phyloP scores from a whole-genome alignment of 2,329 filamentous ascomycete genomes.

The Cercospora zeina region DNA sequence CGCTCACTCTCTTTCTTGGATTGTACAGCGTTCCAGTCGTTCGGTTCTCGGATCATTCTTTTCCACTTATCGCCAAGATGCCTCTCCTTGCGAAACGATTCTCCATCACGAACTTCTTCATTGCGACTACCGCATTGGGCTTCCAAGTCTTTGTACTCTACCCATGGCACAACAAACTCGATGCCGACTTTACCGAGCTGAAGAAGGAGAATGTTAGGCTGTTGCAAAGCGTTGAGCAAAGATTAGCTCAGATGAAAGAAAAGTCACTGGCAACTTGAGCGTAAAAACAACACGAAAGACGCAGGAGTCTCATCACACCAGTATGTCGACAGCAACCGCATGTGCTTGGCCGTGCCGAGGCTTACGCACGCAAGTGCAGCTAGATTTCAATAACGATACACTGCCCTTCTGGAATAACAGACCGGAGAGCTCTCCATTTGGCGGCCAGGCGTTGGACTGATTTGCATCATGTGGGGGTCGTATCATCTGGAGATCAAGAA shows the following conservation, averaged over 20 bases:
- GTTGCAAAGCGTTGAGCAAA: slow-evolving; percentile 19
- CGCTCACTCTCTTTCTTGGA: background rate
- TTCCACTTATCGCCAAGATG: slow-evolving; percentile 17
- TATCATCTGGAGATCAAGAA: background rate
- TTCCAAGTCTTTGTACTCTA: slow-evolving; percentile 35
- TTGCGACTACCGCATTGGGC: slow-evolving; percentile 30
- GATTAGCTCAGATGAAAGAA: slow-evolving; percentile 11
- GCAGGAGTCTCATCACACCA: background rate
- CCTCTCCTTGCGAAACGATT: slow-evolving; percentile 30
- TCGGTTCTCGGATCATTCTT: background rate
- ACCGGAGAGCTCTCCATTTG: background rate
- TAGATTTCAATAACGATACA: background rate
- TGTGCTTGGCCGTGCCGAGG: background rate
- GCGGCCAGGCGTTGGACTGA: background rate
- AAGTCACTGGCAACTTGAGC: background rate
- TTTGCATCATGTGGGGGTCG: background rate
- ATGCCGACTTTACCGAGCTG: slow-evolving; percentile 31
- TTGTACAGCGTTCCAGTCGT: background rate
- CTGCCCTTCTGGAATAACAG: background rate
- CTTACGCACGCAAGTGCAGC: background rate
- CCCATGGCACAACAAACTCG: slow-evolving; percentile 35
- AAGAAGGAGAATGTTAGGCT: slow-evolving; percentile 27
- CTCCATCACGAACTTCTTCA: slow-evolving; percentile 32
- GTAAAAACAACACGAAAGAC: too few relatives aligned
- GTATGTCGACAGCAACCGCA: background rate